A percentile compares a stretch with the other conserved stretches of the same genome.
phyloP scores from a whole-genome alignment of 2,329 filamentous ascomycete genomes.

The Calycina marina region DNA sequence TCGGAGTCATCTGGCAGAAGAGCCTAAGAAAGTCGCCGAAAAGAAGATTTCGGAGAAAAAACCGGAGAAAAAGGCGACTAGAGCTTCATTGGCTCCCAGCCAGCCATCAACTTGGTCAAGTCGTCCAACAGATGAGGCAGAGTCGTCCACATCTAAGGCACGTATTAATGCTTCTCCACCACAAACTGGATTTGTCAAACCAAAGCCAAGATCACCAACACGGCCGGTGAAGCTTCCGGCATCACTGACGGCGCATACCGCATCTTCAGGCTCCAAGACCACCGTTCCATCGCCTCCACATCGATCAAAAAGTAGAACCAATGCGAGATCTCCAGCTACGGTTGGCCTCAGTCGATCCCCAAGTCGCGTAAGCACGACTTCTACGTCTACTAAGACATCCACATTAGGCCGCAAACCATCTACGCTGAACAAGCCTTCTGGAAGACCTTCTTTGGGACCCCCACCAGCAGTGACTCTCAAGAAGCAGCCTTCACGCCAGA shows the following conservation, averaged over 20 bases:
- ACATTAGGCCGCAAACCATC: slow-evolving; percentile 16
- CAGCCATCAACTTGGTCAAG: slow-evolving; percentile 10
- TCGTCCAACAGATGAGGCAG: slow-evolving; percentile 12
- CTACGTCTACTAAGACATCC: slow-evolving; percentile 6
- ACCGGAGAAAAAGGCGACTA: slow-evolving; percentile 9
- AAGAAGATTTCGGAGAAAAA: slow-evolving; percentile 13
- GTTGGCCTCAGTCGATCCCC: slow-evolving; percentile 22
- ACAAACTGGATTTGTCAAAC: slow-evolving; percentile 33
- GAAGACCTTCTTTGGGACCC: slow-evolving; percentile 32
- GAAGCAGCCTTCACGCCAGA: slow-evolving; percentile 38
- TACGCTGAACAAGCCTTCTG: slow-evolving; percentile 12
- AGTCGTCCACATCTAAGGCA: slow-evolving; percentile 13
- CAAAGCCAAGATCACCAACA: slow-evolving; percentile 53
- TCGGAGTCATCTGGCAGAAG: slow-evolving; percentile 16
- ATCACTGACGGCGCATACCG: slow-evolving; percentile 54
- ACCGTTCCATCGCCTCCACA: slow-evolving; percentile 24
- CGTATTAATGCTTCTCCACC: slow-evolving; percentile 18
- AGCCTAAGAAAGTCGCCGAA: slow-evolving; percentile 6
- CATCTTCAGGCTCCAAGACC: slow-evolving; percentile 51
- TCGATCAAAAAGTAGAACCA: slow-evolving; percentile 29
- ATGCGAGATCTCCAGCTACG: slow-evolving; percentile 20
- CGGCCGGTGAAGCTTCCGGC: slow-evolving; percentile 51
- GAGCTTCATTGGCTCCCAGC: slow-evolving; percentile 9
- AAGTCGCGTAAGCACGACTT: slow-evolving; percentile 15
- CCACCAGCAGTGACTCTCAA: slow-evolving; percentile 28